Conservation (phyloP, 2,329 filamentous ascomycete genomes). For the Herpomyces periplanetae region DNA sequence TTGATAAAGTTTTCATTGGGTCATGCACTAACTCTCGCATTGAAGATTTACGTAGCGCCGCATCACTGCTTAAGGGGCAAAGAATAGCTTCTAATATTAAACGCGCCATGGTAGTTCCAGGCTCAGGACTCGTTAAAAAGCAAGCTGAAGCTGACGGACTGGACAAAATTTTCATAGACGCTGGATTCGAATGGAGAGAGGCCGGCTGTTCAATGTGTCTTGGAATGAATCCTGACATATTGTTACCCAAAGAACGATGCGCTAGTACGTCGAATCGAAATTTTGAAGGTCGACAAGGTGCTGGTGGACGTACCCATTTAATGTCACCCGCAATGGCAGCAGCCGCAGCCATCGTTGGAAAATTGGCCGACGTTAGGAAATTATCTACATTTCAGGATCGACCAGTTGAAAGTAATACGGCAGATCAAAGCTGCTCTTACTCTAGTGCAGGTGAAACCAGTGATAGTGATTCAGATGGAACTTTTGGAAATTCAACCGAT, state of each 20-base stretch:
- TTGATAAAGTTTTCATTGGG: constrained; percentile 94
- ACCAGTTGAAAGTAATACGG: constrained; percentile 16
- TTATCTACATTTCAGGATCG: constrained; percentile 20
- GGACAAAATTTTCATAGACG: constrained; percentile 60
- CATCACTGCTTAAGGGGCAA: constrained; percentile 46
- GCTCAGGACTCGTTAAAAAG: constrained; percentile 68
- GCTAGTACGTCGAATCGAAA: constrained; percentile 88
- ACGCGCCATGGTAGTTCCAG: constrained; percentile 79
- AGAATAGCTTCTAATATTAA: constrained; percentile 62
- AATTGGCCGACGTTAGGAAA: constrained; percentile 62
- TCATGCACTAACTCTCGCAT: constrained; percentile 93
- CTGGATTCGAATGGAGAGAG: constrained; percentile 91
- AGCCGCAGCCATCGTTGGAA: constrained; percentile 53
- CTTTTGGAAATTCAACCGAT: constrained; percentile 22
- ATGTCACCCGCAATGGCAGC: constrained; percentile 95
- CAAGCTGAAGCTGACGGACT: constrained; percentile 69
- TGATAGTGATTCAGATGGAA: constrained; percentile 17
- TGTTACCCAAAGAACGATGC: constrained; percentile 63
- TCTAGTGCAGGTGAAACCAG: too few relatives aligned
- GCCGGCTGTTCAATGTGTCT: constrained; percentile 96
- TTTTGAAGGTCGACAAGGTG: constrained; percentile 83
- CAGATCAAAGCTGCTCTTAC: too few relatives aligned
- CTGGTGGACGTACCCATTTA: constrained; percentile 56
- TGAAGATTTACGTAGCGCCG: constrained; percentile 63
- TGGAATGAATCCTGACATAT: constrained; percentile 95